Percentiles rank a stretch among this genome's conserved stretches.
phyloP scores from a whole-genome alignment of 1,284 basidiomycete genomes.

The Pascua guehoae region DNA sequence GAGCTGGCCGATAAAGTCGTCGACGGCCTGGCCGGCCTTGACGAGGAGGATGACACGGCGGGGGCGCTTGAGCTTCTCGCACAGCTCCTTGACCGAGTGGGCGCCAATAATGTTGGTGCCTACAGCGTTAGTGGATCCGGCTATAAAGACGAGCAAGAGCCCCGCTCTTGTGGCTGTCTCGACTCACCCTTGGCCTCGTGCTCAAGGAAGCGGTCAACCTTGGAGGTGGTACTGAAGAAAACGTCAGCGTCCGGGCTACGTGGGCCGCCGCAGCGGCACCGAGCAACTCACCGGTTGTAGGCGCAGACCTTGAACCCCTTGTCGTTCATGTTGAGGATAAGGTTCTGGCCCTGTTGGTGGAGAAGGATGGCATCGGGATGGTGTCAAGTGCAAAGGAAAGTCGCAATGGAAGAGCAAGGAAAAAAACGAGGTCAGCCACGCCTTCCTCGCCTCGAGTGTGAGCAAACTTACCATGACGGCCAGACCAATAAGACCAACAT shows the following conservation, averaged over 20 bases:
- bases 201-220: conserved; percentile 91
- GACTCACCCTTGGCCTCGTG: conserved; percentile 92
- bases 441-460: too few species aligned
- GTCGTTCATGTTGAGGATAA: conserved; percentile 98
- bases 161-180: too few species aligned
- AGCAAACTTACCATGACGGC: conserved; percentile 75
- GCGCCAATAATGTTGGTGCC: conserved; percentile 94
- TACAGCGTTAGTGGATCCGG: conserved; percentile 35
- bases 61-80: conserved; percentile 56
- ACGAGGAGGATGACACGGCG: conserved; percentile 87
- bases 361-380: not conserved
- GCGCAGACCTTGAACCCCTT: conserved; percentile 97
- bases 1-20: conserved; percentile 59
- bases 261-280: too few species aligned
- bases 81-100: conserved; percentile 85
- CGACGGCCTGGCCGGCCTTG: conserved; percentile 61
- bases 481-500: conserved; percentile 60
- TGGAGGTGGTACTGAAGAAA: conserved; percentile 66
- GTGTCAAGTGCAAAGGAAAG: not conserved
- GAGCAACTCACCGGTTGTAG: conserved; percentile 75
- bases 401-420: conserved; percentile 3
- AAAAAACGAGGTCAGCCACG: too few species aligned
- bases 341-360: conserved; percentile 74
- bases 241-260: not conserved
- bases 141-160: too few species aligned